Percentiles rank a stretch among this genome's conserved stretches.
Conservation (phyloP, 345 rosid species). For the Streptanthus diversifolius region DNA sequence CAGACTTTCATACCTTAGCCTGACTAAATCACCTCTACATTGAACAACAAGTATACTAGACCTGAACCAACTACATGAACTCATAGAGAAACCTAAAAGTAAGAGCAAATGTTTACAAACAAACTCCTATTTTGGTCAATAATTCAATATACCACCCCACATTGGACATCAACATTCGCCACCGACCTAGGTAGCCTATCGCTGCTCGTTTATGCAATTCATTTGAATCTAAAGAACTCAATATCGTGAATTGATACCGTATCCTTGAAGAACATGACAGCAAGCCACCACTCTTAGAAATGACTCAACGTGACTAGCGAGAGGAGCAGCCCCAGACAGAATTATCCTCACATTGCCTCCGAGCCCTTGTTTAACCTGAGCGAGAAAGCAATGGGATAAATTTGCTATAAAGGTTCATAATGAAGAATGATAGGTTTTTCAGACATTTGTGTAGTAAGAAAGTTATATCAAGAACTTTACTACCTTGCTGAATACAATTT, state of each 20-base stretch:
- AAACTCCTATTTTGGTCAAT: background rate
- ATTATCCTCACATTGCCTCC: constrained; percentile 82
- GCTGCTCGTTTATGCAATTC: background rate
- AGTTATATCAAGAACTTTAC: background rate
- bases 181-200: background rate
- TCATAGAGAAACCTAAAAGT: background rate
- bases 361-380: constrained; percentile 71
- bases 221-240: background rate
- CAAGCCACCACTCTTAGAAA: constrained; percentile 87
- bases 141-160: background rate
- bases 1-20: background rate
- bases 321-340: constrained; percentile 89
- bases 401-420: background rate
- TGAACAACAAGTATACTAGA: background rate
- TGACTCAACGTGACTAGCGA: constrained; percentile 67
- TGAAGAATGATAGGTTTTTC: background rate
- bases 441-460: background rate
- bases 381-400: constrained; percentile 1
- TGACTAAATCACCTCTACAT: constrained; percentile 11
- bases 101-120: background rate
- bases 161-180: background rate
- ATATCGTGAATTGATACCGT: constrained; percentile 43
- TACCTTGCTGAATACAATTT: constrained; percentile 85
- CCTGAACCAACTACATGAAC: background rate
- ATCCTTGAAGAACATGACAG: constrained; percentile 89